Evolutionary conservation across 2,329 filamentous ascomycete genomes (phyloP), one percentile per base, ranked within the genome.

Genomic region (Hypoxylon sp.): DNA sequence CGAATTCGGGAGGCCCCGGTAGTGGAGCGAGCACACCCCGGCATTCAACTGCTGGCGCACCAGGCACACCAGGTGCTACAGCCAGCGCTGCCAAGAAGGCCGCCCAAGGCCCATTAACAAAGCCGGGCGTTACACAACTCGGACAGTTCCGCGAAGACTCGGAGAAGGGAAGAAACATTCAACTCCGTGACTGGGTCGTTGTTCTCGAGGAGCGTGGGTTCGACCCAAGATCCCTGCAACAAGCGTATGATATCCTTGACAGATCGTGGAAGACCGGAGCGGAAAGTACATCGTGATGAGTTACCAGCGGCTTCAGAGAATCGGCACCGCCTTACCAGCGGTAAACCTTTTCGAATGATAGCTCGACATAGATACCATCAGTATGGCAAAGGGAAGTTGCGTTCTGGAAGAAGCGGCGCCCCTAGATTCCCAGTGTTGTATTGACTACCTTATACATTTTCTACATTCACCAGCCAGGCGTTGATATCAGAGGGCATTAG

Each of bases 121-220:
- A 83, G 1, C 86, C 88, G 35, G 86, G 87, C 15, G 85, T 87
- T 24, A 88, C 89, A 58, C 88, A 89, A 58, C 82, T 93, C 39
- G 93, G 93, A n/a, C 85, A 87, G 15, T 93, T 91, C 87, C 87
- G 93, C 65, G 94, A 98, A 79, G 91, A 93, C 74, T 89, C 88
- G 58, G 89, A 91, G 21, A 92, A 91, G 76, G 93, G 93, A 32
- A 87, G 86, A 72, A 90, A 91, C 27, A 93, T 98, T 52, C 94
- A 98, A 81, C 83, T 97, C 57, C 87, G 95, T 60, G 95, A 98
- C 79, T 90, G 94, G 83, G 84, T 97, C 15, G 85, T 88, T 19
- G 92, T 92, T 66, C 84, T 98, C 51, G 94, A 97, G 79, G 85
- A 89, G 55, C 93, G 97, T 77, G 91, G 92, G 1, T 86, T 85